Evolutionary conservation across 2,329 filamentous ascomycete genomes (phyloP), one percentile per base, ranked within the genome.

Genomic region (Microdochium bolleyi): DNA sequence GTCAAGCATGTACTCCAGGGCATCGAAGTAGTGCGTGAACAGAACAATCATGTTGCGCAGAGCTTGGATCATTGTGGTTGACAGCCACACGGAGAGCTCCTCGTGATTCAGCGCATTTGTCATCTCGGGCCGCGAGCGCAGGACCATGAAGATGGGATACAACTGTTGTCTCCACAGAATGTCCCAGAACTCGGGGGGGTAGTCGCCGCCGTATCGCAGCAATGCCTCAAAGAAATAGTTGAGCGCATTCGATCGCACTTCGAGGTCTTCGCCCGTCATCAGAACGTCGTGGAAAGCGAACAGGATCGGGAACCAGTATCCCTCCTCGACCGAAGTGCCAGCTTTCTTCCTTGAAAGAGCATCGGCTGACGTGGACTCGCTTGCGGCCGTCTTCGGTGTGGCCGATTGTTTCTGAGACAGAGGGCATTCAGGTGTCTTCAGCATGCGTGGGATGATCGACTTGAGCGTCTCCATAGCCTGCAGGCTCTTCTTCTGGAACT

Each of bases 201-300:
- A 99, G 60, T 90, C 88, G 19, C 89, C 88, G 34, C 95, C 94
- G 61, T 97, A 94, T 57, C 83, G 84, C 54, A 96, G 85, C 7
- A 99, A 77, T 0, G 91, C 91, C 54, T 97, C 92, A 62, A 99
- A 99, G 56, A 99, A 90, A 69, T 97, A 99, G 61, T 92, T 95
- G 41, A 99, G 77, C 2, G 95, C 94, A 70, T 83, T 85, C 1
- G 83, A 96, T 54, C 94, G 87, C 41, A 97, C 94, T 70, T 99
- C 94, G 19, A 99, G 79, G 66, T 99, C 94, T 69, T 99, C 95
- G 2, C 95, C 94, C 1, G 94, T 99, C 94, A 99, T 99, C 49
- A 99, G 75, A 22, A 99, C 92, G 67, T 99, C 94, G 66, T 99
- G 94, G 76, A 99, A 99, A 2, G 95, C 92, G 65, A 99, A 97